Evolutionary conservation across 2,329 filamentous ascomycete genomes (phyloP), one percentile per base, ranked within the genome.

Genomic region (Colletotrichum camelliae): DNA sequence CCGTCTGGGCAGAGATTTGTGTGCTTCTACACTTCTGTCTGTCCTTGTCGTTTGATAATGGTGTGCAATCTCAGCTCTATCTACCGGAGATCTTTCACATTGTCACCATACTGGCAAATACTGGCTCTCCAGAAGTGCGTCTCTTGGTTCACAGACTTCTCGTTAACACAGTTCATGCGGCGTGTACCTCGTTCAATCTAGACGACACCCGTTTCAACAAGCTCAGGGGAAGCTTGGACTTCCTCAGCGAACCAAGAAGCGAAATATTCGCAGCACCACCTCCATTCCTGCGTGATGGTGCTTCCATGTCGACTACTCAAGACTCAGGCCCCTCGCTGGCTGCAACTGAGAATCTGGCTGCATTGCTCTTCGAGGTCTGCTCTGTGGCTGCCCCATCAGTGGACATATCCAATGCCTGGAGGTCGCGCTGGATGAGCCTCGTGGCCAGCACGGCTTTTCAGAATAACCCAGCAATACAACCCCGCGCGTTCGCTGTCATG

Each of bases 371-470:
- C 67, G 92, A 94, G 74, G 88, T 93, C 16, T 94, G 91, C 77
- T 87, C 88, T 3, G 85, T 93, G 18, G 92, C 92, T 4, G 92
- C 93, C 15, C 91, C 92, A 13, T 92, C 92, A 1, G 84, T 91
- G 10, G 92, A 94, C 78, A 86, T 93, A 79, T 90, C 92, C 27
- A 94, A 94, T 79, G 89, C 91, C 18, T 94, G 93, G 93, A 89
- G 93, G 31, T 92, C 93, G 24, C 89, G 93, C 24, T 94, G 93
- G 93, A 94, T 94, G 93, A 93, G 92, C 79, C 85, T 94, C 27
- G 92, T 94, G 52, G 92, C 93, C 18, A 94, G 93, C 80, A 94
- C 92, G 12, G 93, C 93, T 0, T 94, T 94, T 81, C 93, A 94
- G 80, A 94, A 92, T 80, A 94, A 94, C 80, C 93, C 92, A 10